A percentile compares a stretch with the other conserved stretches of the same genome.
Conservation (phyloP, 192 early-diverging fungal species). For the Haplosporangium gracile region DNA sequence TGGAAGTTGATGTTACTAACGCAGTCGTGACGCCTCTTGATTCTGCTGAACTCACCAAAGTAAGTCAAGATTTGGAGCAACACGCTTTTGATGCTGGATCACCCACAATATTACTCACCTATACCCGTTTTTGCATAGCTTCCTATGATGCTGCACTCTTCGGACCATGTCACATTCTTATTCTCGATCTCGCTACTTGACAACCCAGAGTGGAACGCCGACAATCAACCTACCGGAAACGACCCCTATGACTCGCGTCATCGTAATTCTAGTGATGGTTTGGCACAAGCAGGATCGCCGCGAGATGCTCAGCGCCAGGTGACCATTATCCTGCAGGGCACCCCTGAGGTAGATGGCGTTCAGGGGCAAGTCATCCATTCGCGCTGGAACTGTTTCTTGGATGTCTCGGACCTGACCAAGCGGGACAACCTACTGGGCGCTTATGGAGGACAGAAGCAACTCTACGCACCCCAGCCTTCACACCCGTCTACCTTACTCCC, state of each 20-base stretch:
- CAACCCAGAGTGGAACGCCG: slow-evolving; percentile 50
- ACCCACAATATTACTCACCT: background rate
- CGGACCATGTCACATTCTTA: slow-evolving; percentile 69
- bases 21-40: slow-evolving; percentile 61
- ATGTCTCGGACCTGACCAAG: slow-evolving; percentile 62
- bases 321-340: slow-evolving; percentile 64
- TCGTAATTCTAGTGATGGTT: slow-evolving; percentile 39
- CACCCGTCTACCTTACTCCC: slow-evolving; percentile 36
- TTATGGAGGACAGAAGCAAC: slow-evolving; percentile 21
- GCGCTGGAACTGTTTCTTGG: slow-evolving; percentile 71
- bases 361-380: slow-evolving; percentile 63
- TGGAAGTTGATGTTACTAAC: slow-evolving; percentile 68
- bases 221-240: slow-evolving; percentile 10
- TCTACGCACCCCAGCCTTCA: slow-evolving; percentile 44
- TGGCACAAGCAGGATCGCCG: slow-evolving; percentile 2
- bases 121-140: slow-evolving; percentile 24
- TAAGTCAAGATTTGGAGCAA: slow-evolving; percentile 2
- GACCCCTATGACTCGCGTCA: slow-evolving; percentile 22
- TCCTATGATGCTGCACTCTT: slow-evolving; percentile 61
- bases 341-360: slow-evolving; percentile 63
- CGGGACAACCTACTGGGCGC: slow-evolving; percentile 15
- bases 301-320: slow-evolving; percentile 62
- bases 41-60: slow-evolving; percentile 59
- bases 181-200: slow-evolving; percentile 69
- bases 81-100: background rate